Evolutionary conservation across 441 rosid species (phyloP).

Genomic region (Gossypium aridum): DNA sequence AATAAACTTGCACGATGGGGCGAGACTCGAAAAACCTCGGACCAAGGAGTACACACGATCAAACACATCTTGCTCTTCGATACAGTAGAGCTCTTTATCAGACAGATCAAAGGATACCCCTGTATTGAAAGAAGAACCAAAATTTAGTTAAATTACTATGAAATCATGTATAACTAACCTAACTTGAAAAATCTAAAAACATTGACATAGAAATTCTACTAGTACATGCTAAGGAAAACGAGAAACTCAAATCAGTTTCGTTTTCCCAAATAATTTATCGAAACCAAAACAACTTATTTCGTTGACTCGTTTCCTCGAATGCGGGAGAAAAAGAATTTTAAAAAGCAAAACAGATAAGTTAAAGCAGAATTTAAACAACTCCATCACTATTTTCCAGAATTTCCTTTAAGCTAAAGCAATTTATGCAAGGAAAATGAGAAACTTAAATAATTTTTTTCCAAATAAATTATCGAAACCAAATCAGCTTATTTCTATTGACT

Average conservation of each 20-base stretch:
- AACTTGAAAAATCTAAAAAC: not conserved
- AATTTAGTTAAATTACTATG: not conserved
- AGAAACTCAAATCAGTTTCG: not conserved
- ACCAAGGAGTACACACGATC: constrained; percentile 78
- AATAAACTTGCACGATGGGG: constrained; percentile 55
- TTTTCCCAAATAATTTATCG: not conserved
- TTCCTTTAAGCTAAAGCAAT: not conserved
- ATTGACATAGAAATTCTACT: not conserved
- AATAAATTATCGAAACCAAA: not conserved
- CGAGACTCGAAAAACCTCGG: constrained; percentile 45
- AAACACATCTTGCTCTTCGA: constrained; percentile 85
- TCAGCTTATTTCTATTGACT: not conserved
- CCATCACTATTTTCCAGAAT: not conserved
- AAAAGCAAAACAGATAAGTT: not conserved
- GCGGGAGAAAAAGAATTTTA: not conserved
- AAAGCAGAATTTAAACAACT: not conserved
- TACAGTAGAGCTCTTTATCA: constrained; percentile 80
- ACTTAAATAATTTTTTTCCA: not conserved
- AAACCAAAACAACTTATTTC: not conserved
- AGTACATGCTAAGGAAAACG: not conserved
- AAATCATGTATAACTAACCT: not conserved
- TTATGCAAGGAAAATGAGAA: not conserved
- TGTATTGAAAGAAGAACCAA: constrained; percentile 17
- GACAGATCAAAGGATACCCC: constrained; percentile 87
- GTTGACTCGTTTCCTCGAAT: not conserved